Base-by-base conservation (phyloP, 2,329 filamentous ascomycete genomes). In the Calonectria fujianensis region DNA sequence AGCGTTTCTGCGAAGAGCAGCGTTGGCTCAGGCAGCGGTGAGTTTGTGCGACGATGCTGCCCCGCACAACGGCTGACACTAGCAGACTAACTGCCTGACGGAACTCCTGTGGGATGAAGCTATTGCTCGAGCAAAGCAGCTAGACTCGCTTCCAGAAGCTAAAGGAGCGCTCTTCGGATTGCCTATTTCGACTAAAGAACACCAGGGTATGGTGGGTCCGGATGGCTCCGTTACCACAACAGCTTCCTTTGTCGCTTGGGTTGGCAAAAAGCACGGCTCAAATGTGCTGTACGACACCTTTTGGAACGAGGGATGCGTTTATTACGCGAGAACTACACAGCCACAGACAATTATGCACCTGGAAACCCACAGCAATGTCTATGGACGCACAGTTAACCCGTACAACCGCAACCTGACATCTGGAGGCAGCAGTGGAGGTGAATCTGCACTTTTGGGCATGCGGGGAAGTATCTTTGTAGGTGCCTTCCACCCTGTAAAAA, bases 271-370 rank as follows among this genome's bases (percentile, higher is more conserved):
- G 4, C 83, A 84, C 54, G 82, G 83, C 1, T 84, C 83, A 0
- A 84, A 84, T 13, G 50, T 83, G 11, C 79, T 84, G 0, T 84
- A 84, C 41, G 78, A 83, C 48, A 78, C 75, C 2, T 73, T 83
- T 14, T 83, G 76, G 73, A 76, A 78, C 10, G 77, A 84, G 50
- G 83, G 82, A 0, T 84, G 82, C 35, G 80, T 82, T 2, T 83
- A 84, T 70, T 84, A 93, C 79, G 90, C 91, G 73, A 94, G 94
- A 82, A 94, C 93, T 0, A 94, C 93, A 70, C 88, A 94, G 8
- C 93, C 93, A 0, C 90, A 92, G 77, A 89, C 87, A 0, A 84
- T 92, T 63, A 87, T 87, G 82, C 86, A 87, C 20, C 81, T 92
- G 48, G 93, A 94, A 80, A 90, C 88, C 4, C 87, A 89, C 51